Conservation (phyloP, 2,329 filamentous ascomycete genomes). For the Talaromyces islandicus region DNA sequence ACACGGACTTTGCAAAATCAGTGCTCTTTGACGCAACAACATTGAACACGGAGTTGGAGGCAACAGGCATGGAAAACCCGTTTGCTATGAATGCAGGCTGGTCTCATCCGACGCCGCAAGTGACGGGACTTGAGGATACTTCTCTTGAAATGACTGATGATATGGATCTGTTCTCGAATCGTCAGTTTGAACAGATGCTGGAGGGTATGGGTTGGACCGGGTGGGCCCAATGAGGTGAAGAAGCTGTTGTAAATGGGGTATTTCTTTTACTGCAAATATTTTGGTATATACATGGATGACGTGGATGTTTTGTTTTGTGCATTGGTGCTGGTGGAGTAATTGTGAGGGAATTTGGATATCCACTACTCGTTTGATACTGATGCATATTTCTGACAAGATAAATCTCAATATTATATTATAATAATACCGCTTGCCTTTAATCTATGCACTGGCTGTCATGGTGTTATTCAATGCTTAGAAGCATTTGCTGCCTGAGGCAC, state of each 20-base stretch:
- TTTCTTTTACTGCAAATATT: neutral
- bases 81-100: conserved; percentile 24
- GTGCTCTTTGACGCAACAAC: conserved; percentile 1
- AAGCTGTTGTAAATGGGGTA: neutral
- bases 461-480: neutral
- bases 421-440: neutral
- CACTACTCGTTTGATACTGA: neutral
- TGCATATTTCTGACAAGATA: neutral
- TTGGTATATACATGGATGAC: neutral
- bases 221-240: conserved; percentile 15
- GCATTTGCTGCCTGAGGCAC: neutral
- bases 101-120: conserved; percentile 17
- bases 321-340: neutral
- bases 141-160: conserved; percentile 7
- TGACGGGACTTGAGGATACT: neutral
- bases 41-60: conserved; percentile 13
- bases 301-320: neutral
- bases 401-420: neutral
- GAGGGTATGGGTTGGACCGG: conserved; percentile 21
- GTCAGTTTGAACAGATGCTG: conserved; percentile 31
- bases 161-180: conserved; percentile 25
- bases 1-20: conserved; percentile 1
- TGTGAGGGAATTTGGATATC: neutral
- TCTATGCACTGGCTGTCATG: neutral
- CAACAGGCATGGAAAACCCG: conserved; percentile 16